phyloP scores from a whole-genome alignment of 2,329 filamentous ascomycete species.

The Botrytis paeoniae region DNA sequence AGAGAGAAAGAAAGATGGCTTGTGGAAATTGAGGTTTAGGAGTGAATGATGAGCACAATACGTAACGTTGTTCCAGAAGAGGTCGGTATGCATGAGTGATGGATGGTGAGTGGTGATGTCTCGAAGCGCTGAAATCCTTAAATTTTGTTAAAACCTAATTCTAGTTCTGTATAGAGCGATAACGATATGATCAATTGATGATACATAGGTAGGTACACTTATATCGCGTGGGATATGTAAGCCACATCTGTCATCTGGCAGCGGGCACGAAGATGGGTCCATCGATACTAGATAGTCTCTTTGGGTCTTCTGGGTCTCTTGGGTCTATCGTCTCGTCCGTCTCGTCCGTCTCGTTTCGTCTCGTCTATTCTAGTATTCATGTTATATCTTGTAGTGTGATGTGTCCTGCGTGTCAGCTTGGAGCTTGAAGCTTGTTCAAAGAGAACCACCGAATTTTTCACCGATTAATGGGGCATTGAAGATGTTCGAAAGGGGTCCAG shows the following conservation, averaged over 20 bases:
- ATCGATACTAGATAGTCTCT: neutral
- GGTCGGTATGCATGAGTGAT: neutral
- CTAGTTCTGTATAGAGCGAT: neutral
- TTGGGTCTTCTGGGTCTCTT: neutral
- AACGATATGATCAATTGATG: neutral
- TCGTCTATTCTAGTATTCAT: neutral
- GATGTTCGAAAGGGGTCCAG: slow-evolving; percentile 14
- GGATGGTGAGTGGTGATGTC: neutral
- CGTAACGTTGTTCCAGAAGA: neutral
- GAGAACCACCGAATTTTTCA: slow-evolving; percentile 8
- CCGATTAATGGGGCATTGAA: slow-evolving; percentile 4
- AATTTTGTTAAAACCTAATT: neutral
- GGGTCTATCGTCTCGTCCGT: neutral
- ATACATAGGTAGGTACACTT: neutral
- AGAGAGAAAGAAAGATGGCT: neutral
- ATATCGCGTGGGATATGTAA: neutral
- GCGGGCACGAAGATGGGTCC: neutral
- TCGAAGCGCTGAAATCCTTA: neutral
- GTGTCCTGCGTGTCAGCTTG: slow-evolving; percentile 13
- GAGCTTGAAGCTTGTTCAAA: neutral
- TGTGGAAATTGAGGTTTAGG: neutral
- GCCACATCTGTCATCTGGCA: slow-evolving; percentile 13
- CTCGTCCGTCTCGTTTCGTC: neutral
- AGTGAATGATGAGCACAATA: neutral
- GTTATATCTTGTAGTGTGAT: neutral